Base-by-base conservation (phyloP, 768 basidiomycete genomes). In the Naematelia aurantialba region DNA sequence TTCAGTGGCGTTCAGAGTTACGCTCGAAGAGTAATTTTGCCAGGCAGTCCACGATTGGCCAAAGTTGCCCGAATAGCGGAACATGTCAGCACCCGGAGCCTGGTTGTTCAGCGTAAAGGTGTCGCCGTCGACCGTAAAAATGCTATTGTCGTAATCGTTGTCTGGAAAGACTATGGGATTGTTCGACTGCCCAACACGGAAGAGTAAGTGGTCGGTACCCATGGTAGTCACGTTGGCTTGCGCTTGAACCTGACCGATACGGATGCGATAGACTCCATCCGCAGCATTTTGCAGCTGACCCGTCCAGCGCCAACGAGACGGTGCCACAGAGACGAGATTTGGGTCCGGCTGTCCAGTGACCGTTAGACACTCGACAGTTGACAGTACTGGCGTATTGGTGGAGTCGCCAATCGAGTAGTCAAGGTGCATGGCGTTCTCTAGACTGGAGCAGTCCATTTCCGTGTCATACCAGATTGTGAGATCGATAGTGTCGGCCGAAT, bases 141-240 rank as follows among this genome's bases (percentile, higher is more conserved):
- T 65, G 8, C 60, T 60, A 19, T 76, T 80, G 74, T 87, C 85
- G 73, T 91, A 93, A 71, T 93, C 90, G 42, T 84, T 69, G 2
- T 63, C 82, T 0, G 89, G 89, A 82, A 88, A 92, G n/a, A 96
- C 85, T 81, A 96, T 86, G 19, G 87, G 82, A 69, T 96, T 94
- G 67, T 83, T 76, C 1, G 82, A 59, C 13, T 81, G 67, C 42
- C 92, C 92, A 76, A 92, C 92, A 66, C 92, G 84, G 57, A 94
- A 64, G 31, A 94, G 75, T 27, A 94, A 79, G 69, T 86, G 87
- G 75, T 94, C 91, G 34, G 80, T 78, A n/a, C 81, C 78, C 85
- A 87, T 44, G 13, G 71, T 75, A 30, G 64, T 65, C 75, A 89
- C 87, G 56, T 82, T 82, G 14, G 78, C 73, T 17, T 74, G 69